Evolutionary conservation across 177 flowering plant species (phyloP).

Genomic region (Telopea speciosissima): DNA sequence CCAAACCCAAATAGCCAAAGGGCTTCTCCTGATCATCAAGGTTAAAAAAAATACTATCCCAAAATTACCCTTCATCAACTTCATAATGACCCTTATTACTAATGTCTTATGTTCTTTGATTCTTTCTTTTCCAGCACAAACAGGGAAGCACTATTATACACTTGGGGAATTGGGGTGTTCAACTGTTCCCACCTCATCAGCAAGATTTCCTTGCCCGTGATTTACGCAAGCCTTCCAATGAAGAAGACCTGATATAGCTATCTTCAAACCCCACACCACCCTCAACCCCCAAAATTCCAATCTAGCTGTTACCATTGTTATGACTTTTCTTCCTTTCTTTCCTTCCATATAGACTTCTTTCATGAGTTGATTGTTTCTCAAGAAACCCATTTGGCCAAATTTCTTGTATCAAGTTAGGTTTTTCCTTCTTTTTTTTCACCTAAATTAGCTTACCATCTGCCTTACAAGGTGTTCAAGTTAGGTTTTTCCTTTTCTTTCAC

Average conservation of each 20-base stretch:
- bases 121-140: background rate
- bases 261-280: background rate
- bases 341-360: no score
- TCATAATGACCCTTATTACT: conserved; percentile 1
- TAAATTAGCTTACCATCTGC: no score
- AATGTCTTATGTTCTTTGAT: no score
- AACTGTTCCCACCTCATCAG: background rate
- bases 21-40: background rate
- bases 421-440: no score
- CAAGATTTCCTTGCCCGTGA: conserved; percentile 1
- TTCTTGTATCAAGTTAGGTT: background rate
- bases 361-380: background rate
- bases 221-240: background rate
- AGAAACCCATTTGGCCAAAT: no score
- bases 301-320: background rate
- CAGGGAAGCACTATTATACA: no score
- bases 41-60: background rate
- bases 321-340: background rate
- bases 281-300: background rate
- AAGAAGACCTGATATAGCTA: background rate
- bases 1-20: background rate
- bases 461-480: no score
- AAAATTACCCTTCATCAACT: background rate
- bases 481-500: no score
- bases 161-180: background rate